Conservation (phyloP, 2,329 filamentous ascomycete genomes). For the Colletotrichum navitas region DNA sequence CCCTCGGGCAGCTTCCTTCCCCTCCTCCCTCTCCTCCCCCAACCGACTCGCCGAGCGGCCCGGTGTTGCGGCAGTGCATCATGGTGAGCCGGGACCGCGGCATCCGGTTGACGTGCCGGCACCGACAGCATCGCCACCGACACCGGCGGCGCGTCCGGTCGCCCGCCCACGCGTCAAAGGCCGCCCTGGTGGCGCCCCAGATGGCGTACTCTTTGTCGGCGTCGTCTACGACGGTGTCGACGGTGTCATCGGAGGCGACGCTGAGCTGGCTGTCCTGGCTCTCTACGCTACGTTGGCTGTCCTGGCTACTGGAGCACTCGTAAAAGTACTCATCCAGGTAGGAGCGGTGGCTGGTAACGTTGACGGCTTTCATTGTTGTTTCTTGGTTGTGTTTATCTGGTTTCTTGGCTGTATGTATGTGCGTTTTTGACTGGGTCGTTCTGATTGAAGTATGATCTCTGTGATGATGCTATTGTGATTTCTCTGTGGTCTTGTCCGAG, state of each 20-base stretch:
- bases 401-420: no score
- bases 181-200: neutral
- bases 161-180: neutral
- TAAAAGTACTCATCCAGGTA: neutral
- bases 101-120: neutral
- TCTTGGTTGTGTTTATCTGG: neutral
- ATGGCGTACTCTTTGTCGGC: neutral
- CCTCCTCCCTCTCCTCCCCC: neutral
- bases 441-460: neutral
- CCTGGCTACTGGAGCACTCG: no score
- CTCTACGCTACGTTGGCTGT: no score
- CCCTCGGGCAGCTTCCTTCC: neutral
- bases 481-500: neutral
- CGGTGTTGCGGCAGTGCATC: conserved; percentile 10
- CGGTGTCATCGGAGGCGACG: neutral
- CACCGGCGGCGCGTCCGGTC: neutral
- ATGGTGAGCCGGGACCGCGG: neutral
- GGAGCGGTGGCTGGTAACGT: no score
- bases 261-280: neutral
- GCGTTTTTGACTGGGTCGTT: neutral
- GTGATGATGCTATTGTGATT: neutral
- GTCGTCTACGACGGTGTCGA: neutral
- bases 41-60: no score
- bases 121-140: conserved; percentile 2
- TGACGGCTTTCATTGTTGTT: neutral